Evolutionary conservation across 805 yeast species (phyloP).

Genomic region (Maudiozyma turicensis): DNA sequence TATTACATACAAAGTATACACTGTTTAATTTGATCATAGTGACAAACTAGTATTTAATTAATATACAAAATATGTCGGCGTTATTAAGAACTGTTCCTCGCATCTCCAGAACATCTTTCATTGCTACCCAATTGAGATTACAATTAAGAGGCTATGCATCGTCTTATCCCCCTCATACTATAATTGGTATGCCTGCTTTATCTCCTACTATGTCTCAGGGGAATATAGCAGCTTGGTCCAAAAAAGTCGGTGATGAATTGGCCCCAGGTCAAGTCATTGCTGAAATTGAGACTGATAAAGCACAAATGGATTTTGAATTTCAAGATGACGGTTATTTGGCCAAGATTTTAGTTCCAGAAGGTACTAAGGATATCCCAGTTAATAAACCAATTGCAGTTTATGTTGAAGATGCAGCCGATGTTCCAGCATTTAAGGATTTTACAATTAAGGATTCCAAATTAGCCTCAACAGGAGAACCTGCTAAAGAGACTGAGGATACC

Average conservation of each 20-base stretch:
- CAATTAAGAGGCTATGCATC: conserved; percentile 31
- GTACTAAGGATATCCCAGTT: conserved; percentile 84
- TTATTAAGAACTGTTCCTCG: conserved; percentile 22
- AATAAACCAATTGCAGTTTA: conserved; percentile 95
- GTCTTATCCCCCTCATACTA: conserved; percentile 72
- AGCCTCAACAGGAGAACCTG: conserved; percentile 21
- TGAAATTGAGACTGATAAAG: conserved; percentile 96
- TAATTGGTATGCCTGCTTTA: conserved; percentile 95
- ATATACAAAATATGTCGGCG: conserved; percentile 19
- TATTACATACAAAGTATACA: too few relatives aligned
- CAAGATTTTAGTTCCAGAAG: conserved; percentile 72
- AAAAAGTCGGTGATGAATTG: conserved; percentile 79
- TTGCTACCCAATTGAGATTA: conserved; percentile 10
- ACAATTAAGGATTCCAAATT: conserved; percentile 63
- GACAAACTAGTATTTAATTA: background rate
- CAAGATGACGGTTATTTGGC: conserved; percentile 94
- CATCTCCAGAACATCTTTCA: conserved; percentile 12
- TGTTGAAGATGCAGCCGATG: conserved; percentile 79
- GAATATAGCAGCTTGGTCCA: conserved; percentile 81
- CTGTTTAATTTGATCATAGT: too few relatives aligned
- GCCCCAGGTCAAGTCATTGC: conserved; percentile 91
- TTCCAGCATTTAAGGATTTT: conserved; percentile 79
- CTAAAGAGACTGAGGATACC: conserved; percentile 42
- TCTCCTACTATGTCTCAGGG: conserved; percentile 99
- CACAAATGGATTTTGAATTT: conserved; percentile 96